These are phyloP conservation scores for Dryas alaskensis DNA, from an alignment of 306 rosid genomes.

Conservation along the genomic window DNA sequence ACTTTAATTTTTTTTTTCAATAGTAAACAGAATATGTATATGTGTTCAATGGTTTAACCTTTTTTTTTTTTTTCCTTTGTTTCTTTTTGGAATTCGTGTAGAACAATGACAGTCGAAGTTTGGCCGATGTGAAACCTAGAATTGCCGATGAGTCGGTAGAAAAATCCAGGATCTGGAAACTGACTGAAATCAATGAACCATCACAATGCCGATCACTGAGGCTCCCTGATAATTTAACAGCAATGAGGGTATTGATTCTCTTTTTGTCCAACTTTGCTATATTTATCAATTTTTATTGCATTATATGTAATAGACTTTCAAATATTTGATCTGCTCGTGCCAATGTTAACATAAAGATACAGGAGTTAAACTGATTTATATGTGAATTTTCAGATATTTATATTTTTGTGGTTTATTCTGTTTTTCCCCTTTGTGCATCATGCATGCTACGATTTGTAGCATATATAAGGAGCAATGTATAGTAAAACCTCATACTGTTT, in stretches of 20 bases:
- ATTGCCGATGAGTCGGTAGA: slow-evolving; percentile 75
- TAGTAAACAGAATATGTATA: background rate
- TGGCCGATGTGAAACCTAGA: slow-evolving; percentile 89
- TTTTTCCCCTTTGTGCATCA: background rate
- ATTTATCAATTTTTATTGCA: background rate
- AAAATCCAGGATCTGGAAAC: slow-evolving; percentile 90
- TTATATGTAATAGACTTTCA: background rate
- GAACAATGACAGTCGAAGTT: slow-evolving; percentile 80
- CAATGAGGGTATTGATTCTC: slow-evolving; percentile 63
- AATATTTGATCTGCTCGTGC: background rate
- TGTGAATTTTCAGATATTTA: background rate
- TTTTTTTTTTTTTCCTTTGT: slow-evolving; percentile 7
- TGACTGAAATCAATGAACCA: slow-evolving; percentile 72
- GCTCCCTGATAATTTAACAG: slow-evolving; percentile 76
- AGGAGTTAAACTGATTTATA: background rate
- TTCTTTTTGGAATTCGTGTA: slow-evolving; percentile 32
- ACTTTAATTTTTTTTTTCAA: background rate
- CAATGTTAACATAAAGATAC: background rate
- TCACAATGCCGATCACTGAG: slow-evolving; percentile 85
- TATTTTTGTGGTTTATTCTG: background rate
- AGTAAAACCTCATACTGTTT: too few species aligned
- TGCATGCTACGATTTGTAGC: background rate
- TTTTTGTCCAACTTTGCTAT: background rate
- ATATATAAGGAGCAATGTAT: too few species aligned
- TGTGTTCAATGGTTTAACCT: slow-evolving; percentile 18